These are phyloP conservation scores for Cystobasidiaceae sp. DNA, from an alignment of 1,284 basidiomycete species.

Conservation along the genomic window DNA sequence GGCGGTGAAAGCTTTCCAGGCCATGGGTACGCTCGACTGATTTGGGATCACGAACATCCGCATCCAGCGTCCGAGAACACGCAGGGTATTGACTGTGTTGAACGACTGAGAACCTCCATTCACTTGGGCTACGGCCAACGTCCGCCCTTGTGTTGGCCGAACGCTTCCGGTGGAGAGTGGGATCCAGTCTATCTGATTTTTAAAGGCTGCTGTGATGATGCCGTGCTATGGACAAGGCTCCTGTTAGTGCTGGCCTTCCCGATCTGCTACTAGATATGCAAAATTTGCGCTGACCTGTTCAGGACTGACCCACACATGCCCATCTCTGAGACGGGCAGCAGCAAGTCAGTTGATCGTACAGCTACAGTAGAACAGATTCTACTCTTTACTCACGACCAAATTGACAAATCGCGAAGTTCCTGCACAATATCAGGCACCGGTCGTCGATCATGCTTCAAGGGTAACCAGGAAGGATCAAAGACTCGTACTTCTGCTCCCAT, in stretches of 20 bases:
- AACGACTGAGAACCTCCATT: conserved; percentile 49
- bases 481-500: conserved; percentile 47
- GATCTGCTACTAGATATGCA: too few species aligned
- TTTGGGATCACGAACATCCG: conserved; percentile 43
- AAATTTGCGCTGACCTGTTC: conserved; percentile 47
- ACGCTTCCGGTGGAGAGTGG: conserved; percentile 46
- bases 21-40: conserved; percentile 47
- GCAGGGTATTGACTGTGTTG: conserved; percentile 48
- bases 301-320: conserved; percentile 46
- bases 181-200: conserved; percentile 49
- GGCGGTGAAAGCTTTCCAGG: conserved; percentile 46
- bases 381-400: conserved; percentile 36
- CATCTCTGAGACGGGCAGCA: conserved; percentile 41
- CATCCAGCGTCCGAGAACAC: conserved; percentile 49
- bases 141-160: conserved; percentile 48
- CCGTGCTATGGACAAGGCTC: conserved; percentile 37
- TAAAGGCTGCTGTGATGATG: conserved; percentile 48
- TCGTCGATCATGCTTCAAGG: conserved; percentile 46
- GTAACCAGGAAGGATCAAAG: conserved; percentile 45
- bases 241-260: not conserved
- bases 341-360: too few species aligned
- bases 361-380: too few species aligned
- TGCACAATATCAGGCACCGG: conserved; percentile 43
- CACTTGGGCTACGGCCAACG: conserved; percentile 45
- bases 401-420: conserved; percentile 43